Conservation (phyloP, 2,329 filamentous ascomycete species). For the Alternaria incomplexa region DNA sequence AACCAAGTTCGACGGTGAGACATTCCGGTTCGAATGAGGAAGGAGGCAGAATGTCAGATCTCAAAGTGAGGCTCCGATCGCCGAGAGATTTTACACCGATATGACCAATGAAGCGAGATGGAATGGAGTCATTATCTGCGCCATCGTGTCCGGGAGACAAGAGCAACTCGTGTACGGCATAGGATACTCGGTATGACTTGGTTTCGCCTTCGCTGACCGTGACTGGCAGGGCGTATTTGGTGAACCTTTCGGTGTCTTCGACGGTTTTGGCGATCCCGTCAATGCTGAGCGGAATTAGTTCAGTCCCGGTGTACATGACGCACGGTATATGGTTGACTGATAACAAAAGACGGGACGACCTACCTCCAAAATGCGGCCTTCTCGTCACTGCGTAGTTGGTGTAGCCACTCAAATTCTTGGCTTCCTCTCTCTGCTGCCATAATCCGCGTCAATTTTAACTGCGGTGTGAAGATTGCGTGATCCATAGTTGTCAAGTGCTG, state of each 20-base stretch:
- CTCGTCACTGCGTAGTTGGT: slow-evolving; percentile 39
- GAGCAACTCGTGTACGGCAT: slow-evolving; percentile 36
- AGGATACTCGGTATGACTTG: slow-evolving; percentile 30
- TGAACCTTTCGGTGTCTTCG: slow-evolving; percentile 36
- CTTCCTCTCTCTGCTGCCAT: slow-evolving; percentile 35
- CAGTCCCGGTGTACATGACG: neutral
- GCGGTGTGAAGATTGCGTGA: slow-evolving; percentile 30
- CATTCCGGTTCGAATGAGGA: slow-evolving; percentile 9
- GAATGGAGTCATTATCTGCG: neutral
- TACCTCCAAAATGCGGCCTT: slow-evolving; percentile 43
- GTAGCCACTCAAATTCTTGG: slow-evolving; percentile 44
- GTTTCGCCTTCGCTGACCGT: slow-evolving; percentile 7
- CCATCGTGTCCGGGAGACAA: neutral
- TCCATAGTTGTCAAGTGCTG: slow-evolving; percentile 27
- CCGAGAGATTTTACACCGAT: slow-evolving; percentile 27
- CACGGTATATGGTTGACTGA: neutral
- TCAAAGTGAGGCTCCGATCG: slow-evolving; percentile 15
- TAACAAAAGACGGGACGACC: neutral
- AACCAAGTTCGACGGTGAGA: slow-evolving; percentile 32
- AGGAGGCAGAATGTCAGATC: slow-evolving; percentile 17
- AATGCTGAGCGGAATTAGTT: slow-evolving; percentile 25
- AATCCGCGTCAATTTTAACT: slow-evolving; percentile 40
- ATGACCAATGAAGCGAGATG: slow-evolving; percentile 30
- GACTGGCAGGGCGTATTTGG: slow-evolving; percentile 20
- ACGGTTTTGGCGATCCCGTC: slow-evolving; percentile 28